Percentiles rank a stretch among this genome's conserved stretches.
These are phyloP conservation scores for Exophiala aquamarina DNA, from an alignment of 2,329 filamentous ascomycete species.

Conservation along the genomic window DNA sequence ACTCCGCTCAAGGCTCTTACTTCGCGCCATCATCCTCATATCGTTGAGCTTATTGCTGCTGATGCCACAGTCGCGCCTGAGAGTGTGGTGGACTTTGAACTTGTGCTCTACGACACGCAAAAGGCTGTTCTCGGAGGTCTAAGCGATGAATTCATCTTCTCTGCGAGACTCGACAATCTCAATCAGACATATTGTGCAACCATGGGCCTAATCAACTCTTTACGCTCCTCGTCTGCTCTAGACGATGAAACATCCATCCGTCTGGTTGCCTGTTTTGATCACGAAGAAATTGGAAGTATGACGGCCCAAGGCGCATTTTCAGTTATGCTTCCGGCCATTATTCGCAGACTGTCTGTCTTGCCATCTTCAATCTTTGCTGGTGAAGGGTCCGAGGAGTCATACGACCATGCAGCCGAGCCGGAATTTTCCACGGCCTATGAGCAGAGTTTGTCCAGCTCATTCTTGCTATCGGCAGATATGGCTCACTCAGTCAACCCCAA, in stretches of 20 bases:
- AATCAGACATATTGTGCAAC: conserved; percentile 95
- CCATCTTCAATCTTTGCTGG: conserved; percentile 57
- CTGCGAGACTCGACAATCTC: conserved; percentile 90
- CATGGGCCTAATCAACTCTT: conserved; percentile 78
- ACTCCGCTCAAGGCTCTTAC: conserved; percentile 73
- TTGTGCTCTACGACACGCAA: conserved; percentile 96
- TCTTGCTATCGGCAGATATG: conserved; percentile 97
- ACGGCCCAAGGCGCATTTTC: conserved; percentile 93
- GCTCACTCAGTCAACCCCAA: conserved; percentile 95
- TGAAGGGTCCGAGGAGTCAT: conserved; percentile 61
- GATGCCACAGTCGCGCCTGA: conserved; percentile 70
- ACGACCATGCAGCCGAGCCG: conserved; percentile 59
- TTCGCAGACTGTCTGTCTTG: conserved; percentile 81
- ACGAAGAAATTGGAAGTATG: conserved; percentile 92
- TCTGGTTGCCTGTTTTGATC: conserved; percentile 92
- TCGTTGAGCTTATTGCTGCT: conserved; percentile 80
- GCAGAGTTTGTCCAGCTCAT: conserved; percentile 85
- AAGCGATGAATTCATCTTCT: conserved; percentile 93
- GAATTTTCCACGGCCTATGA: conserved; percentile 82
- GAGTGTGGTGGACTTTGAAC: conserved; percentile 87
- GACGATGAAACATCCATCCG: conserved; percentile 79
- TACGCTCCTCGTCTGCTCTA: conserved; percentile 63
- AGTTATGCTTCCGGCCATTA: conserved; percentile 82
- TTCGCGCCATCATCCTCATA: conserved; percentile 83
- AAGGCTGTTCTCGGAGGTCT: conserved; percentile 85